Evolutionary conservation across 169 alveolate genomes (phyloP), one percentile per base, ranked within the genome.

Genomic region (Perkinsus chesapeaki): DNA sequence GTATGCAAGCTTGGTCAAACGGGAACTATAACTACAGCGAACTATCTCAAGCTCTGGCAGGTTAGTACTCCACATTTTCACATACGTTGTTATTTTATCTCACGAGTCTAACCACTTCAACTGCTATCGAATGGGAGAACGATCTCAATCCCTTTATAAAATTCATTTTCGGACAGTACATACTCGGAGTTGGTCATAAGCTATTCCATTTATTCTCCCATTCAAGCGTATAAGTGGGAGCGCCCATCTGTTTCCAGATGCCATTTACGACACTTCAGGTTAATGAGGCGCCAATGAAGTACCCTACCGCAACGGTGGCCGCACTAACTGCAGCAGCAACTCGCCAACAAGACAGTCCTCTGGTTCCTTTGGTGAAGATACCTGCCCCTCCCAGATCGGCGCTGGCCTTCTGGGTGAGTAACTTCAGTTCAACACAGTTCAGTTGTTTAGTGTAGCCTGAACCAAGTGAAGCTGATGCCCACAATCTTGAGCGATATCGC

Each of bases 1-100:
- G 92, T 92, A 0, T 93, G 95, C 94, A 73, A 82, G 72, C 94
- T 93, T 34, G 34, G 23, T 48, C 39, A 82, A 31, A 39, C 39
- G 0, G 92, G 36, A 9, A 91, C 72, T 37, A 39, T 39, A 27
- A 91, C 92, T 5, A 91, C 48, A 3, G 92, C 92, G 60, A 36
- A 91, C 92, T 91, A 91, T 72, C 92, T 91, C 7, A 37, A 91
- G 39, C 39, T 91, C 16, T 91, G 92, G 92, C 48, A 91, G 31
- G 82, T 60, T 23, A 19, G 92, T 38, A 39, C 92, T 43, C 47
- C 92, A 27, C 36, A 73, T 39, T 10, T 34, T 31, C 91, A 73
- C 34, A 39, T 34, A 73, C 16, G 39, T 73, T 16, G 5, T 5
- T 39, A 34, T 73, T 10, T 19, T 73, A n/a, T n/a, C n/a, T n/a